These are phyloP conservation scores for Tetracladium setigerum DNA, from an alignment of 495 filamentous ascomycete genomes.

Conservation along the genomic window DNA sequence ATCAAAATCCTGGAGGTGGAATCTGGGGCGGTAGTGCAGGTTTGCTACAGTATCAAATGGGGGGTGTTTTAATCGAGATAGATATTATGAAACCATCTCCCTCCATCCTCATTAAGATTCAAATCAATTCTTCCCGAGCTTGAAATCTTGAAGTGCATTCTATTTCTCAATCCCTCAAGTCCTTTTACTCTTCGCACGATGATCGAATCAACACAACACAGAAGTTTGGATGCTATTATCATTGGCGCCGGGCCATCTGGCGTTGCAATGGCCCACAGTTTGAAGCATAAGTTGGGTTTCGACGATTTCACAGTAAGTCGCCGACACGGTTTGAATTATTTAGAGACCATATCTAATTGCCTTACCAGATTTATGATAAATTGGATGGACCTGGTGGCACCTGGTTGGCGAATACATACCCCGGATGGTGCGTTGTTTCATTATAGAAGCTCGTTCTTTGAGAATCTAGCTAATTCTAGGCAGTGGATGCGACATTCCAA, in stretches of 20 bases:
- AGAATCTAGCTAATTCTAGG: background rate
- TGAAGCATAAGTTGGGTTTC: conserved; percentile 23
- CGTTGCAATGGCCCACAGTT: conserved; percentile 21
- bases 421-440: conserved; percentile 20
- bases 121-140: too few relatives aligned
- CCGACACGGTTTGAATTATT: background rate
- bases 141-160: too few relatives aligned
- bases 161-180: too few relatives aligned
- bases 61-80: too few relatives aligned
- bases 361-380: conserved; percentile 20
- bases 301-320: conserved; percentile 16
- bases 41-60: too few relatives aligned
- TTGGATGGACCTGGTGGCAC: conserved; percentile 22
- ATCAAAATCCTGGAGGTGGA: too few relatives aligned
- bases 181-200: too few relatives aligned
- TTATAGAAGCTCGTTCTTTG: too few relatives aligned
- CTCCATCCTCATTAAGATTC: too few relatives aligned
- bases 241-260: conserved; percentile 21
- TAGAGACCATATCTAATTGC: background rate
- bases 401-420: conserved; percentile 26
- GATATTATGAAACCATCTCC: too few relatives aligned
- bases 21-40: too few relatives aligned
- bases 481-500: conserved; percentile 22
- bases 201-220: too few relatives aligned
- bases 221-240: conserved; percentile 13